phyloP scores from a whole-genome alignment of 495 filamentous ascomycete species.

The Xylaria acuta region DNA sequence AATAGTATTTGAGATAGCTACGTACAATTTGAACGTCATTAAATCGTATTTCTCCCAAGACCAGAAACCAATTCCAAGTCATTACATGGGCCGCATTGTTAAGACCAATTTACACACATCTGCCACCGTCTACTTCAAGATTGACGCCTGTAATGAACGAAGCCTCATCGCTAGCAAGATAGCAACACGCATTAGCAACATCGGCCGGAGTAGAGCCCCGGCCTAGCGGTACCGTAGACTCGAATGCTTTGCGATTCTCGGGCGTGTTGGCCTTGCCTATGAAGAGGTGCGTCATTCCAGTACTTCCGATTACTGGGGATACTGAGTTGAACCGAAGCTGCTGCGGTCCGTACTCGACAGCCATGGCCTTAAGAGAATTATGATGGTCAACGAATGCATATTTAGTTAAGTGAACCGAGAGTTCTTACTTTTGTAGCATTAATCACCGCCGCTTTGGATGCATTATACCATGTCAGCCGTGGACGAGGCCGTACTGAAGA shows the following conservation, averaged over 20 bases:
- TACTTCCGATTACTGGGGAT: constrained; percentile 66
- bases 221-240: constrained; percentile 70
- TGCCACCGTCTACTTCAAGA: constrained; percentile 65
- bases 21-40: neutral
- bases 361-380: constrained; percentile 68
- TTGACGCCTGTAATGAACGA: constrained; percentile 74
- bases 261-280: constrained; percentile 70
- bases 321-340: constrained; percentile 71
- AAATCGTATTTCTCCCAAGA: neutral
- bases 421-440: constrained; percentile 56
- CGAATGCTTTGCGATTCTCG: constrained; percentile 72
- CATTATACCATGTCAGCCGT: constrained; percentile 74
- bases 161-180: constrained; percentile 70
- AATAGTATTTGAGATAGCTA: neutral
- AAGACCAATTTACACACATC: constrained; percentile 39
- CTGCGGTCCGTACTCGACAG: constrained; percentile 69
- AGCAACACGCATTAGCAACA: constrained; percentile 70
- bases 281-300: constrained; percentile 70
- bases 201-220: constrained; percentile 68
- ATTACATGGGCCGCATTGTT: neutral
- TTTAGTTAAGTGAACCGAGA: neutral
- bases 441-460: constrained; percentile 68
- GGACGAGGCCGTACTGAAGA: constrained; percentile 61
- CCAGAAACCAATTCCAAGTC: neutral
- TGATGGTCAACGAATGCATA: neutral